Evolutionary conservation across 2,329 filamentous ascomycete genomes (phyloP).

Genomic region (Xylaria arbuscula): DNA sequence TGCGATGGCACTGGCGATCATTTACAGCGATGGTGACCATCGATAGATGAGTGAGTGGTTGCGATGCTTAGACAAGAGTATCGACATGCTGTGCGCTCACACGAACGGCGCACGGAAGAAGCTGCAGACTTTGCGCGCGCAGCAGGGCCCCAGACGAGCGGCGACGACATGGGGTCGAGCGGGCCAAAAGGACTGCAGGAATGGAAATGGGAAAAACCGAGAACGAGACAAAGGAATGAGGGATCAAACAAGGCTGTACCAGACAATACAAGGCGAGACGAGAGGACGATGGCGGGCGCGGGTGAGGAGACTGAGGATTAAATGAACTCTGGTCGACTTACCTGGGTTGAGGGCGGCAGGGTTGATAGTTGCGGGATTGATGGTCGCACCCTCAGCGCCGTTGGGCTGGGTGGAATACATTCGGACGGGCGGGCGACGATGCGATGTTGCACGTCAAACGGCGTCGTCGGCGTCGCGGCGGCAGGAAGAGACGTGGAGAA

Average conservation of each 20-base stretch:
- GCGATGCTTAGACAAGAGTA: conserved; percentile 16
- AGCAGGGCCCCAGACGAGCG: conserved; percentile 26
- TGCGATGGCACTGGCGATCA: conserved; percentile 42
- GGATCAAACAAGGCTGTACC: conserved; percentile 26
- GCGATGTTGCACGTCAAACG: conserved; percentile 53
- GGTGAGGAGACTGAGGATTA: conserved; percentile 33
- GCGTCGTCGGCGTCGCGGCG: conserved; percentile 41
- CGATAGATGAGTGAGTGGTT: background rate
- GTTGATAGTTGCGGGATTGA: conserved; percentile 89
- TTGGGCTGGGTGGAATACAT: conserved; percentile 74
- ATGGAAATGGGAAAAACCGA: background rate
- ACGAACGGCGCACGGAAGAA: conserved; percentile 37
- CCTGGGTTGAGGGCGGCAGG: conserved; percentile 67
- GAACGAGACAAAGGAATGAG: conserved; percentile 1
- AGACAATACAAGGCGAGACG: conserved; percentile 31
- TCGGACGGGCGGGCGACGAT: conserved; percentile 59
- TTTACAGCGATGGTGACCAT: conserved; percentile 30
- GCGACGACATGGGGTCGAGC: conserved; percentile 19
- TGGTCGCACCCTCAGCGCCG: conserved; percentile 86
- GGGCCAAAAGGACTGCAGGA: background rate
- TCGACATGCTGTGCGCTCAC: conserved; percentile 30
- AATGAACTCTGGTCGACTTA: conserved; percentile 58
- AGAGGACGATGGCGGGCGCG: conserved; percentile 2
- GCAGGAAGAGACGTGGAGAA: conserved; percentile 51
- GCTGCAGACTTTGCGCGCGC: conserved; percentile 36